Conservation (phyloP, 2,329 filamentous ascomycete genomes). For the Knufia petricola region DNA sequence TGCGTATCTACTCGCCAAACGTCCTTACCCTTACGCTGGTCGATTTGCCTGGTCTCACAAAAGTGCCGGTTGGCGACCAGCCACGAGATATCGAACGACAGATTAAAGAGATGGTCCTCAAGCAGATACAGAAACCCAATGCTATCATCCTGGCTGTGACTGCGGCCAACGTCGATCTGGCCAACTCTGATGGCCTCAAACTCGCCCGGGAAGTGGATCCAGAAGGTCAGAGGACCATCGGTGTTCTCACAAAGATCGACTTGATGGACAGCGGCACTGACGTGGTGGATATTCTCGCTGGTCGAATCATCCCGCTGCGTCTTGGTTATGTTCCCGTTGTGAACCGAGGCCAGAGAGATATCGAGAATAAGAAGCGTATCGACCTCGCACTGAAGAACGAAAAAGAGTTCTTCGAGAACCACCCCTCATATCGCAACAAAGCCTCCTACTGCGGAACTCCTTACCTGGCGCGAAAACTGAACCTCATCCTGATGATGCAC, state of each 20-base stretch:
- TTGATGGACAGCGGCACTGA: constrained; percentile 98
- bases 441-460: constrained; percentile 96
- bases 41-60: constrained; percentile 90
- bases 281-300: constrained; percentile 95
- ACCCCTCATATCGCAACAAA: constrained; percentile 98
- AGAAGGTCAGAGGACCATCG: constrained; percentile 93
- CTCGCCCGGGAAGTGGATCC: constrained; percentile 93
- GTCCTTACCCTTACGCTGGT: constrained; percentile 94
- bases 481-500: constrained; percentile 99
- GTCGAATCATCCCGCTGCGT: constrained; percentile 88
- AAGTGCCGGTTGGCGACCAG: constrained; percentile 93
- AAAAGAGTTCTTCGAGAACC: constrained; percentile 95
- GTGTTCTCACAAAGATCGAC: constrained; percentile 97
- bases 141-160: constrained; percentile 96
- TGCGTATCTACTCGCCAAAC: constrained; percentile 96
- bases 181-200: constrained; percentile 96
- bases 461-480: constrained; percentile 91
- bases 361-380: constrained; percentile 96
- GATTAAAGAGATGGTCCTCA: constrained; percentile 95
- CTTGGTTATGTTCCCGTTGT: constrained; percentile 96
- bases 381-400: constrained; percentile 83
- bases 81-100: constrained; percentile 93
- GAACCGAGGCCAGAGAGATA: constrained; percentile 94
- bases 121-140: constrained; percentile 97
- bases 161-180: constrained; percentile 92